Conservation (phyloP, 148 eudicot genomes). For the Fagopyrum tataricum region DNA sequence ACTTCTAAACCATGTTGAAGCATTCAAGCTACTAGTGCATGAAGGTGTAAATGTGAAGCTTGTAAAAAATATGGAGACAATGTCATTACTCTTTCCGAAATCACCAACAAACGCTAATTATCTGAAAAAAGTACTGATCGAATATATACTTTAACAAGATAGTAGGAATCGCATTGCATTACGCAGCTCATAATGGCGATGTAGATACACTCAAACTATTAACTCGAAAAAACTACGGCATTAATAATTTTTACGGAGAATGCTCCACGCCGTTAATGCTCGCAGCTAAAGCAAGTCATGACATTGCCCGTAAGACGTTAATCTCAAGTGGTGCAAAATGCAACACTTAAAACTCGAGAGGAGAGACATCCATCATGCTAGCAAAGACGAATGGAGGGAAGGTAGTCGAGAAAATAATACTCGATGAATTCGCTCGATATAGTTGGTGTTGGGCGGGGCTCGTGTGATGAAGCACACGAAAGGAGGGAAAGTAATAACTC, state of each 20-base stretch:
- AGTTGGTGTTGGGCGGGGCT: conserved; percentile 49
- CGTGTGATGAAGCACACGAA: conserved; percentile 61
- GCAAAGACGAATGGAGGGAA: conserved; percentile 57
- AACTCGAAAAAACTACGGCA: conserved; percentile 56
- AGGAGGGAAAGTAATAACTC: conserved; percentile 59
- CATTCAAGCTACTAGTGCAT: too few relatives aligned
- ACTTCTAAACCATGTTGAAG: too few relatives aligned
- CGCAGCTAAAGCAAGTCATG: conserved; percentile 78
- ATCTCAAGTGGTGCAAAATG: conserved; percentile 50
- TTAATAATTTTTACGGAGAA: conserved; percentile 52
- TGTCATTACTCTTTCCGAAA: conserved; percentile 46
- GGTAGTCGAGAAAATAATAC: conserved; percentile 41
- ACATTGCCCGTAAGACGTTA: conserved; percentile 40
- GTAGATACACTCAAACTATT: conserved; percentile 47
- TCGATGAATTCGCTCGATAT: conserved; percentile 59
- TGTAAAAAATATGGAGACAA: conserved; percentile 58
- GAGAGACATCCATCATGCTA: conserved; percentile 64
- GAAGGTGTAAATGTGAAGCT: conserved; percentile 78
- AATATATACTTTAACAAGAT: conserved; percentile 70
- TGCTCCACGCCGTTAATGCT: conserved; percentile 81
- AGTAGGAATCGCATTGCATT: conserved; percentile 52
- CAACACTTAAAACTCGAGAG: conserved; percentile 37
- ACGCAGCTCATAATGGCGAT: conserved; percentile 75
- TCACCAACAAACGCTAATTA: conserved; percentile 33
- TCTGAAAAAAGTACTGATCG: conserved; percentile 83